Base-by-base conservation (phyloP, 2,329 filamentous ascomycete species). In the Parafenestella ontariensis region DNA sequence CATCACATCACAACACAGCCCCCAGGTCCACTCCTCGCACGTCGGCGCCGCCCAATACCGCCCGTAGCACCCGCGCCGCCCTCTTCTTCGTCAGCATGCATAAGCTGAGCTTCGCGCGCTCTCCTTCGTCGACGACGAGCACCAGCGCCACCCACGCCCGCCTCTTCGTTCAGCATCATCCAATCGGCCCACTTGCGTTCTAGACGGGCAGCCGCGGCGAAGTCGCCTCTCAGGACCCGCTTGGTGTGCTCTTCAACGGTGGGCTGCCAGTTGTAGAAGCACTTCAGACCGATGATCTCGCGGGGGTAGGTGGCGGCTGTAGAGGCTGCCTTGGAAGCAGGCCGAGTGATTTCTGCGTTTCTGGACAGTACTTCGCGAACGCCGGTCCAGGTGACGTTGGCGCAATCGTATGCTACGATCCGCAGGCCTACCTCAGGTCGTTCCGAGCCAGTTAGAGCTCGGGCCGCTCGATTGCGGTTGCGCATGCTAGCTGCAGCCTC, bases 241-340 rank as follows among this genome's bases (percentile, higher is more conserved):
- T 93, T 94, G 48, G 88, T 92, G 76, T 98, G 94, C 74, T 97
- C 92, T 63, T 97, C 90, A 4, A 97, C 92, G 0, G 92, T 97
- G 78, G 91, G 91, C 77, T 98, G 94, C 86, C 91, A 97, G 37
- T 90, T 92, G 74, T 96, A 96, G 79, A 94, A 98, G 76, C 92
- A 96, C 76, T 96, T 97, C 39, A 98, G 83, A 5, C 87, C 82
- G 55, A 98, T 92, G 52, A 96, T 86, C 71, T 96, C 89, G 1
- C 86, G 85, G 0, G 92, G 90, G 65, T 88, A 93, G 0, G 83
- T 83, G 9, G 82, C 69, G 0, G 66, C 64, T 24, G 64, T 64
- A 26, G 59, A 66, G 5, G 62, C 56, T 1, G 72, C 74, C 4
- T 54, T 62, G 7, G 73, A 47, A 4, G 62, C 65, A 2, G 82